Conservation (phyloP, 345 rosid species). For the Citrus sp. region DNA sequence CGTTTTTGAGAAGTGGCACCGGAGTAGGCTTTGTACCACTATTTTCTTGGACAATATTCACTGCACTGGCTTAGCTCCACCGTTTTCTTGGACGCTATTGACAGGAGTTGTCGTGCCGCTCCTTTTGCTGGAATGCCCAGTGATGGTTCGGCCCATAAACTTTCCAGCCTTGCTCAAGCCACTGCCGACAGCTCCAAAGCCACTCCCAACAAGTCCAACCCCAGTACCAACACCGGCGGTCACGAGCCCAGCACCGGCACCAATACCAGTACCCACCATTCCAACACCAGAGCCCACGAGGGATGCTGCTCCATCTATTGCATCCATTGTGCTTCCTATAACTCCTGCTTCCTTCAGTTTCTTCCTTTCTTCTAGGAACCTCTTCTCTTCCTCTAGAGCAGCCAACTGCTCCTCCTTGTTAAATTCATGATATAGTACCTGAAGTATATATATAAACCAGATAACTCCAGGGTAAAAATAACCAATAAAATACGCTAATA, state of each 20-base stretch:
- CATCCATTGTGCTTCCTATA: conserved; percentile 92
- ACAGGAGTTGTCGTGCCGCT: conserved; percentile 81
- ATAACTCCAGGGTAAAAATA: neutral
- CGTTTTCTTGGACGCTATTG: conserved; percentile 57
- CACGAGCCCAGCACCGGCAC: conserved; percentile 71
- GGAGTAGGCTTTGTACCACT: conserved; percentile 40
- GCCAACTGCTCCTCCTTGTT: conserved; percentile 74
- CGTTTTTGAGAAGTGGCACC: conserved; percentile 6
- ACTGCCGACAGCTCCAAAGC: conserved; percentile 53
- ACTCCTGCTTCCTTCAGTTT: conserved; percentile 86
- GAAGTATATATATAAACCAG: conserved; percentile 1
- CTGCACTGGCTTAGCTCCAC: conserved; percentile 46
- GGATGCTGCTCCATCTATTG: conserved; percentile 58
- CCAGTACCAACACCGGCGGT: conserved; percentile 41
- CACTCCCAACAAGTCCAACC: conserved; percentile 41
- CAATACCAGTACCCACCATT: conserved; percentile 72
- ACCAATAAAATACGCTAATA: neutral
- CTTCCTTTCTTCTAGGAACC: conserved; percentile 70
- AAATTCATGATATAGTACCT: conserved; percentile 73
- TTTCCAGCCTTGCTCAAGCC: conserved; percentile 57
- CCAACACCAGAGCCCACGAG: conserved; percentile 79
- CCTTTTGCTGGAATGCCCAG: conserved; percentile 63
- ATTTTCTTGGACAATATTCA: conserved; percentile 45
- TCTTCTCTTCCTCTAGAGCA: conserved; percentile 90
- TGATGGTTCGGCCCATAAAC: conserved; percentile 61